Evolutionary conservation across 768 basidiomycete genomes (phyloP).

Genomic region (Goffeauzyma gilvescens): DNA sequence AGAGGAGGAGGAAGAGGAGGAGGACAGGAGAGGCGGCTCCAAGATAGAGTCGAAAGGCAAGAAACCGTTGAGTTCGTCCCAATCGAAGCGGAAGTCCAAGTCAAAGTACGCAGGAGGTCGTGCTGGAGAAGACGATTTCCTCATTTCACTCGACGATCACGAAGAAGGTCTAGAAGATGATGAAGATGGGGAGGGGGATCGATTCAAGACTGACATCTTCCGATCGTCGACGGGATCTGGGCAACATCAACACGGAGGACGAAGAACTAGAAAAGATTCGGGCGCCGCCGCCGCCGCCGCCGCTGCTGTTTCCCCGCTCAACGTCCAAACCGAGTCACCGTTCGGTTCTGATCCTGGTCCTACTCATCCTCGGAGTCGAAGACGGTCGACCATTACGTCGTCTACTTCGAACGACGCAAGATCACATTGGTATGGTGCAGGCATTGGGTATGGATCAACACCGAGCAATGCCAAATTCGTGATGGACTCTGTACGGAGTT

Average conservation of each 20-base stretch:
- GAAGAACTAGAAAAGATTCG: too few relatives aligned
- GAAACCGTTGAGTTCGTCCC: too few relatives aligned
- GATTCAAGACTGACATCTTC: constrained; percentile 3
- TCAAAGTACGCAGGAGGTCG: too few relatives aligned
- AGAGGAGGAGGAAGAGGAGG: constrained; percentile 10
- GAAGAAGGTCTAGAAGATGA: constrained; percentile 11
- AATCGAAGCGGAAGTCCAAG: too few relatives aligned
- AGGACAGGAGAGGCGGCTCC: constrained; percentile 1
- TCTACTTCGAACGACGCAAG: neutral
- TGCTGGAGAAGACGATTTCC: too few relatives aligned
- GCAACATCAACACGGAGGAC: neutral
- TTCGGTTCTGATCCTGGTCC: neutral
- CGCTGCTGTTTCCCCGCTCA: too few relatives aligned
- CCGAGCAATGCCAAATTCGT: neutral
- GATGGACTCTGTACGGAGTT: neutral
- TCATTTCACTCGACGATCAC: constrained; percentile 4
- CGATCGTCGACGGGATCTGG: too few relatives aligned
- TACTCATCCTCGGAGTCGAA: neutral
- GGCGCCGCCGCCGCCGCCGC: too few relatives aligned
- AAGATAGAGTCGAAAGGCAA: neutral
- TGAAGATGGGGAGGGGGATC: constrained; percentile 10
- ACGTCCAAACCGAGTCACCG: too few relatives aligned
- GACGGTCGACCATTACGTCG: neutral
- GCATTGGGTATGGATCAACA: neutral
- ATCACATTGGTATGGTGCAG: neutral